These are phyloP conservation scores for Rhodotorula sp. DNA, from an alignment of 1,284 basidiomycete genomes.

Conservation along the genomic window DNA sequence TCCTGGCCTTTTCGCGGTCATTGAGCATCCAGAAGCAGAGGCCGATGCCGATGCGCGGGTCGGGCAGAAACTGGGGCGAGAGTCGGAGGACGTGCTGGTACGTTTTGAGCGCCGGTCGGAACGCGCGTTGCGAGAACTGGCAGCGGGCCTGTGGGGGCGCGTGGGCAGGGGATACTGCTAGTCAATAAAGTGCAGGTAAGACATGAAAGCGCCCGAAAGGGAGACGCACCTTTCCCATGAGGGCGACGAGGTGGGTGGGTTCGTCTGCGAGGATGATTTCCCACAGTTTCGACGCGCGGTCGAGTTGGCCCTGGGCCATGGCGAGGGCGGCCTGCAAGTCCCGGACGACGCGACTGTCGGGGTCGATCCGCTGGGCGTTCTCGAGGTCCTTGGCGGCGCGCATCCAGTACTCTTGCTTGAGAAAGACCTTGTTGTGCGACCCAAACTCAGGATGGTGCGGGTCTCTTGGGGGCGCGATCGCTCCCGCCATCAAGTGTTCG, in stretches of 20 bases:
- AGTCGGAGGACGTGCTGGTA: slow-evolving; percentile 80
- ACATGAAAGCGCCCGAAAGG: no score
- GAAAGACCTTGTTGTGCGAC: slow-evolving; percentile 22
- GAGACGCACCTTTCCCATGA: slow-evolving; percentile 69
- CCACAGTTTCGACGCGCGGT: slow-evolving; percentile 74
- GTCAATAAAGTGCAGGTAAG: no score
- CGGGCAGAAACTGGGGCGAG: slow-evolving; percentile 74
- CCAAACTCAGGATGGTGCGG: slow-evolving; percentile 34
- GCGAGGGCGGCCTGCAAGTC: slow-evolving; percentile 21
- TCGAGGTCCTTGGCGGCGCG: slow-evolving; percentile 53
- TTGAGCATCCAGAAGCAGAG: slow-evolving; percentile 85
- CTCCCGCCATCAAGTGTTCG: slow-evolving; percentile 59
- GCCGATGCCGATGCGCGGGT: slow-evolving; percentile 90
- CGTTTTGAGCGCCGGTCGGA: slow-evolving; percentile 70
- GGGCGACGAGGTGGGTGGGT: slow-evolving; percentile 76
- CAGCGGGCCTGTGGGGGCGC: slow-evolving; percentile 67
- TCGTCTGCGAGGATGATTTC: slow-evolving; percentile 74
- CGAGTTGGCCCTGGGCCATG: slow-evolving; percentile 46
- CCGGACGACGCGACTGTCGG: slow-evolving; percentile 25
- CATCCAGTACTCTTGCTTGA: slow-evolving; percentile 66
- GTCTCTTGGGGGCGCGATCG: slow-evolving; percentile 18
- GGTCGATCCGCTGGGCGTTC: slow-evolving; percentile 29
- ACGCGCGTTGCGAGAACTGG: slow-evolving; percentile 72
- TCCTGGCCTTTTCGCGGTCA: slow-evolving; percentile 71
- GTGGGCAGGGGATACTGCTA: no score